Base-by-base conservation (phyloP, 306 rosid genomes). In the Phaseolus lunatus region DNA sequence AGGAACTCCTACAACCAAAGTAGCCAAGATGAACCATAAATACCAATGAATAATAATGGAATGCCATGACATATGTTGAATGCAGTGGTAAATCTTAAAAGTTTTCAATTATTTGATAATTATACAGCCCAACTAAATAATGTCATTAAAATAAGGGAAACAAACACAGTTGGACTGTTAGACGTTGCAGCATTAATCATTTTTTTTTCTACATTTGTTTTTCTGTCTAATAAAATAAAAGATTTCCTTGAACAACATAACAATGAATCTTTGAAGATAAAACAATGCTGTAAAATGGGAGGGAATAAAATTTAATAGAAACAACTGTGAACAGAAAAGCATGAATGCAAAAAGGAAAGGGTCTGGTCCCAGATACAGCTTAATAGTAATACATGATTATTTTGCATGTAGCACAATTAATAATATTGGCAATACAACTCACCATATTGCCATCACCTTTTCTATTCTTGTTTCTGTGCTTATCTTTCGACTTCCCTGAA, bases 401-500 rank as follows among this genome's bases (percentile, higher is more conserved):
- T 81, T 9, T 77, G 37, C 43, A 58, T 35, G 33, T 54, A 71
- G 47, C 27, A 35, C 41, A 68, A 50, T 54, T 18, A 71, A 62
- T 10, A 41, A 35, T 33, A 29, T 78, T 61, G 15, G 66, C 45
- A 70, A 78, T 84, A 82, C 0, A 63, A 80, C 96, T 88, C 81
- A 95, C 98, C 82, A 9, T 58, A 45, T 18, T 80, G 45, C 10
- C 76, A 80, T 75, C 90, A 29, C 85, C 85, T 81, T 84, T 87
- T 63, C 75, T 77, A 67, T 39, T 85, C 74, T 90, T 92, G 63
- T 81, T 84, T 79, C 75, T 89, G 90, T 82, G 88, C 75, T 50
- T 86, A 68, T 89, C 97, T 85, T 89, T 95, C 23, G 80, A 80
- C 83, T 85, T 95, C 56, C 86, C 98, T 90, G 89, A 78, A 53